Base-by-base conservation (phyloP, 345 rosid species). In the Syzygium grande region DNA sequence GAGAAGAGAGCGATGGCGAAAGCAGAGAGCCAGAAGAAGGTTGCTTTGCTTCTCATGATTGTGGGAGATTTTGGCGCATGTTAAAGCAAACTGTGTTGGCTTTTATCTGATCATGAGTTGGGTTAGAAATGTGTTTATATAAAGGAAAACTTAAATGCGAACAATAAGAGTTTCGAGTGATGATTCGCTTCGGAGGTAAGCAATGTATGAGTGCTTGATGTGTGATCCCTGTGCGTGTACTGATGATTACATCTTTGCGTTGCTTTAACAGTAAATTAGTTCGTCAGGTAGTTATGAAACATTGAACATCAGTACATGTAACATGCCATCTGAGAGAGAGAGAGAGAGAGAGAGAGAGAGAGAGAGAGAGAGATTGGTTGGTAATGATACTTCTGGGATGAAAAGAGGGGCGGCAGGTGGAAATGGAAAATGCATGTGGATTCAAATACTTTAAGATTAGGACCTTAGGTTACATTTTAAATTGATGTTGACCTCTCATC, bases 171-270 rank as follows among this genome's bases (percentile, higher is more conserved):
- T 7, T 51, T 65, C 23, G 13, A 34, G 51, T 51, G 87, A 88
- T 85, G 91, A 85, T 87, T 92, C 89, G 58, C 93, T 90, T 93
- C 91, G 92, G 92, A 90, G 91, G 93, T 38, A 91, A 93, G 94
- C 21, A 90, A 91, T 84, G 88, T 86, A 89, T 85, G 87, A 86
- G 87, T 73, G 80, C 80, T 41, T 73, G 68, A 56, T 84, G 49
- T 63, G 55, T 61, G 46, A 41, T 46, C 8, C 46, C 79, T 29
- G 52, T 21, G 87, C 38, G n/a, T 27, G 87, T 46, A 51, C 22
- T 59, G 52, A 27, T 23, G 51, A 68, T 29, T 56, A 68, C 51
- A 14, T 77, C 34, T 65, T 65, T 52, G 30, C 23, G 49, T 86
- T 65, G 84, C 63, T 86, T 65, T 77, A 77, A 73, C 61, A 65